Conservation (phyloP, 495 filamentous ascomycete species). For the Talaromyces adpressus region DNA sequence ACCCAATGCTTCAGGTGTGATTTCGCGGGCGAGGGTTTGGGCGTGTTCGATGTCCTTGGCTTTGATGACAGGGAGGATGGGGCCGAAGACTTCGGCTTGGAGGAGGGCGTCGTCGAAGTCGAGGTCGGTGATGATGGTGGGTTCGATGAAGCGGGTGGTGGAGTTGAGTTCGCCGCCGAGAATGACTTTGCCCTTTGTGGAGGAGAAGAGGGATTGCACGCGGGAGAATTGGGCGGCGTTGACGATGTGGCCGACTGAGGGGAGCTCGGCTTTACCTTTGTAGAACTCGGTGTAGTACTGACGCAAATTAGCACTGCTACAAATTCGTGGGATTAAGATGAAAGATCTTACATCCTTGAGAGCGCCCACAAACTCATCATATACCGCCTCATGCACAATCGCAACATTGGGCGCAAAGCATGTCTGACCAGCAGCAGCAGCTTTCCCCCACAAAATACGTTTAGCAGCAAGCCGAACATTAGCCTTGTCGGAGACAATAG, state of each 20-base stretch:
- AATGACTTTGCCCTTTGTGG: conserved; percentile 65
- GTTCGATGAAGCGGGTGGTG: conserved; percentile 62
- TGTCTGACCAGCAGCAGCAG: conserved; percentile 67
- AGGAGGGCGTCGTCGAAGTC: conserved; percentile 64
- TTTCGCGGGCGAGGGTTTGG: neutral
- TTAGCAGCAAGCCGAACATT: conserved; percentile 67
- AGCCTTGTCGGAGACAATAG: conserved; percentile 70
- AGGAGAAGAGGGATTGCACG: conserved; percentile 70
- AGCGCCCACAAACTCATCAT: conserved; percentile 58
- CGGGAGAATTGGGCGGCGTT: conserved; percentile 71
- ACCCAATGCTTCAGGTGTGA: neutral
- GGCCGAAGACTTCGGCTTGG: conserved; percentile 74
- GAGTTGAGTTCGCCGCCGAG: conserved; percentile 67
- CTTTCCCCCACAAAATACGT: conserved; percentile 74
- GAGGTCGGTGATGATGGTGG: conserved; percentile 67
- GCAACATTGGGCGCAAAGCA: conserved; percentile 54
- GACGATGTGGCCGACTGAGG: conserved; percentile 51
- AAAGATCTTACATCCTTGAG: conserved; percentile 48
- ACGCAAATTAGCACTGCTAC: conserved; percentile 7
- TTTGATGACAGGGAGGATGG: conserved; percentile 64
- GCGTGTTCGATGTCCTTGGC: neutral
- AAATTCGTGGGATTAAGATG: neutral
- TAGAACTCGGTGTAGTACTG: conserved; percentile 41
- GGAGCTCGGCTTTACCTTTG: neutral
- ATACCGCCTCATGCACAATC: conserved; percentile 61